phyloP scores from a whole-genome alignment of 805 yeast genomes.

The Candida incommunis region DNA sequence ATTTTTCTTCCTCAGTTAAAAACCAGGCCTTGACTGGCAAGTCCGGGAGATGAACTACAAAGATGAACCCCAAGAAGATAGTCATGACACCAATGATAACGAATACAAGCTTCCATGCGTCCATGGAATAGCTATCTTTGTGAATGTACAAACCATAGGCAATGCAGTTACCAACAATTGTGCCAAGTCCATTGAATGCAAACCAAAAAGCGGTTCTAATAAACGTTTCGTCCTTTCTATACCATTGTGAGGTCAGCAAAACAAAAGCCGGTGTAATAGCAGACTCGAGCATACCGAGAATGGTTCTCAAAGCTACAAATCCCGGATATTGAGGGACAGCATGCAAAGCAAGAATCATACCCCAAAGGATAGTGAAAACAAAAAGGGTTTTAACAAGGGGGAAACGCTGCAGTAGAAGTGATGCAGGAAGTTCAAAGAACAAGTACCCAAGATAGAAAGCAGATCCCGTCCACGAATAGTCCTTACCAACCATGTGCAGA shows the following conservation, averaged over 20 bases:
- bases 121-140: constrained; percentile 17
- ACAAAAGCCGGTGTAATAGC: constrained; percentile 45
- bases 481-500: constrained; percentile 29
- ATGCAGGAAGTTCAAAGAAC: constrained; percentile 37
- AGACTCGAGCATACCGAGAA: constrained; percentile 38
- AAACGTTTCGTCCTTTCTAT: constrained; percentile 34
- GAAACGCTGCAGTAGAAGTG: constrained; percentile 35
- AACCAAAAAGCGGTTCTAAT: constrained; percentile 29
- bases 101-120: constrained; percentile 40
- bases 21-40: constrained; percentile 36
- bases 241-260: constrained; percentile 44
- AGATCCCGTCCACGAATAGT: constrained; percentile 38
- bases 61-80: constrained; percentile 21
- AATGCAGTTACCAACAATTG: constrained; percentile 31
- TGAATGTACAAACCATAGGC: constrained; percentile 31
- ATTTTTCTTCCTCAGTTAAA: constrained; percentile 30
- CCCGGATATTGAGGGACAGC: constrained; percentile 32
- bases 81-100: constrained; percentile 45
- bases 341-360: constrained; percentile 30
- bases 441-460: constrained; percentile 54
- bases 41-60: constrained; percentile 31
- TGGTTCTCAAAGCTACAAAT: constrained; percentile 30
- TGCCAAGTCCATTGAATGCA: constrained; percentile 29
- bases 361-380: constrained; percentile 31
- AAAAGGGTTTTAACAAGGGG: constrained; percentile 42